phyloP scores from a whole-genome alignment of 805 yeast species.

The Sugiyamaella floridensis region DNA sequence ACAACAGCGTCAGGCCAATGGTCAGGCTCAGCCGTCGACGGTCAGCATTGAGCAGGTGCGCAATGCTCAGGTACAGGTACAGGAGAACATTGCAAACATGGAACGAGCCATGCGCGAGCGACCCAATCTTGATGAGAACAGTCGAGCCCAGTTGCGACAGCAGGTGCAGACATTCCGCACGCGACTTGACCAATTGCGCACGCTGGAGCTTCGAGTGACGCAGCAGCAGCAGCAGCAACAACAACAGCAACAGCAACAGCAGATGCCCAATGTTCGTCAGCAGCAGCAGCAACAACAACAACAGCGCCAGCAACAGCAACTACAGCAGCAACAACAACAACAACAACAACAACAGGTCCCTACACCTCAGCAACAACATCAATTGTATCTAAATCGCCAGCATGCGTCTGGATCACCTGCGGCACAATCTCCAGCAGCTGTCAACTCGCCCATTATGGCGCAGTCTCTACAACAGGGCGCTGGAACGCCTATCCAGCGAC shows the following conservation, averaged over 20 bases:
- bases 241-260: conserved; percentile 6
- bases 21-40: conserved; percentile 8
- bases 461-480: neutral
- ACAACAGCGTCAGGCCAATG: neutral
- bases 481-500: conserved; percentile 1
- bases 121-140: conserved; percentile 14
- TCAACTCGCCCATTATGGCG: neutral
- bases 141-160: conserved; percentile 15
- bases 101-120: conserved; percentile 17
- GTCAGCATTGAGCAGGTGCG: conserved; percentile 14
- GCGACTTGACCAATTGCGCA: conserved; percentile 18
- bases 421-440: neutral
- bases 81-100: conserved; percentile 14
- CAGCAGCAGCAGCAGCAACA: conserved; percentile 15
- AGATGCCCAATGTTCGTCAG: conserved; percentile 3
- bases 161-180: conserved; percentile 18
- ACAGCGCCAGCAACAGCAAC: conserved; percentile 6
- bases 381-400: conserved; percentile 7
- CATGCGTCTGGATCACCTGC: conserved; percentile 1
- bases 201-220: conserved; percentile 18
- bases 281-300: conserved; percentile 16
- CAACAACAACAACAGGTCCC: conserved; percentile 8
- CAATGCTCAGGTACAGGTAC: conserved; percentile 13
- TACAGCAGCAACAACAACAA: conserved; percentile 8
- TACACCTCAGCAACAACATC: conserved; percentile 7